Percentiles rank a stretch among this genome's conserved stretches.
phyloP scores from a whole-genome alignment of 2,329 filamentous ascomycete species.

The Drechslerella coelobrocha region DNA sequence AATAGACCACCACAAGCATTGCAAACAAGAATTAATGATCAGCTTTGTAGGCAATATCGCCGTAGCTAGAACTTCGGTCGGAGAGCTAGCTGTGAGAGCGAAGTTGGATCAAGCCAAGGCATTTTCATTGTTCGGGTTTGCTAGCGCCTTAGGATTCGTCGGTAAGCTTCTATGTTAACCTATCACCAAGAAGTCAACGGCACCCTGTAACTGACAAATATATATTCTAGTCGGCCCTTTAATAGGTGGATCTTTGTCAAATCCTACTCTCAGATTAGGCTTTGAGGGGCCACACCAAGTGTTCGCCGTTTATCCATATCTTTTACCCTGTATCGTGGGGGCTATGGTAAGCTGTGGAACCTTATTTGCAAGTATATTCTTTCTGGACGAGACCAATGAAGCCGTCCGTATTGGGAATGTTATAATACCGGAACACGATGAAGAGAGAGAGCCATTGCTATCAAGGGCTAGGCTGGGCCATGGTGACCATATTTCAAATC shows the following conservation, averaged over 20 bases:
- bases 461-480: background rate
- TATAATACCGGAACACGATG: background rate
- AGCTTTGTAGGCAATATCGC: conserved; percentile 21
- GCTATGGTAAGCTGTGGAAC: conserved; percentile 13
- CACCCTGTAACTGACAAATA: conserved; percentile 2
- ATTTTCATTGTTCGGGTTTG: conserved; percentile 23
- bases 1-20: too few species aligned
- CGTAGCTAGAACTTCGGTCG: conserved; percentile 27
- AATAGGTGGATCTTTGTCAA: conserved; percentile 27
- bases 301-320: conserved; percentile 17
- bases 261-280: conserved; percentile 4
- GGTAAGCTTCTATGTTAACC: conserved; percentile 3
- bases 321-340: conserved; percentile 15
- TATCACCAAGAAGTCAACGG: background rate
- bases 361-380: conserved; percentile 21
- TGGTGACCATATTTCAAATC: background rate
- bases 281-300: conserved; percentile 18
- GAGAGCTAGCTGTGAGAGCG: conserved; percentile 9
- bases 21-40: background rate
- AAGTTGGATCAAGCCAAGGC: conserved; percentile 20
- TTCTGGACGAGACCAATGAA: conserved; percentile 25
- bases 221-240: conserved; percentile 17
- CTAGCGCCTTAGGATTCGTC: conserved; percentile 25
- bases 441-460: conserved; percentile 20
- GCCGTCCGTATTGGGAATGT: conserved; percentile 7